Conservation (phyloP, 1,284 basidiomycete genomes). For the Wallemia hederae region DNA sequence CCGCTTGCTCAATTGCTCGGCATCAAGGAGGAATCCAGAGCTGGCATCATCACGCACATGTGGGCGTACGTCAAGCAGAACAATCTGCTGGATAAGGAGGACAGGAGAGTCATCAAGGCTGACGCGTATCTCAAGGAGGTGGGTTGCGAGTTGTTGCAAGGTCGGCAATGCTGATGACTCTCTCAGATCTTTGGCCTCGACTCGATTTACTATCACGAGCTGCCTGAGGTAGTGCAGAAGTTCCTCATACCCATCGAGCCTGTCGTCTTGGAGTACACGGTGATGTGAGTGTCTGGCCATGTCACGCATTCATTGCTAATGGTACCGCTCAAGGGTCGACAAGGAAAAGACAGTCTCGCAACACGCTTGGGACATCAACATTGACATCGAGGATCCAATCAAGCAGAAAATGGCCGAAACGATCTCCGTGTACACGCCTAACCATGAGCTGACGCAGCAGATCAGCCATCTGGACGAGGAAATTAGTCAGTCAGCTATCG, state of each 20-base stretch:
- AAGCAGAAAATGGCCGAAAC: conserved; percentile 44
- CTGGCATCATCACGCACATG: conserved; percentile 49
- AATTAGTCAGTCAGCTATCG: conserved; percentile 17
- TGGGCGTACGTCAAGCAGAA: conserved; percentile 82
- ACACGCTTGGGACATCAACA: conserved; percentile 55
- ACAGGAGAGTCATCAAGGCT: conserved; percentile 44
- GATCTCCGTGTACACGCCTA: not conserved
- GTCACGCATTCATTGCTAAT: not conserved
- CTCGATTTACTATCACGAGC: conserved; percentile 39
- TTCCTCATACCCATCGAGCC: conserved; percentile 53
- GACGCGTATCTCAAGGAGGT: conserved; percentile 34
- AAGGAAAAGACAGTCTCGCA: conserved; percentile 17
- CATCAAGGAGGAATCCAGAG: conserved; percentile 56
- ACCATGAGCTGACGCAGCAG: conserved; percentile 16
- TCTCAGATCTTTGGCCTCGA: conserved; percentile 34
- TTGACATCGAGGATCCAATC: conserved; percentile 61
- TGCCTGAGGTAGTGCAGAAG: conserved; percentile 62
- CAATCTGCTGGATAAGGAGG: conserved; percentile 65
- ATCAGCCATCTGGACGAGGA: conserved; percentile 40
- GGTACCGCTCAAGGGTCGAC: conserved; percentile 10
- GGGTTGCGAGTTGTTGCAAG: conserved; percentile 2
- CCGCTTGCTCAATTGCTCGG: conserved; percentile 49
- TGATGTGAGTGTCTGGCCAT: conserved; percentile 10
- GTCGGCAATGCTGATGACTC: conserved; percentile 4
- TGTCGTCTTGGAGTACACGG: conserved; percentile 45